Evolutionary conservation across 257 asterid genomes (phyloP).

Genomic region (Forsythia viridissima): DNA sequence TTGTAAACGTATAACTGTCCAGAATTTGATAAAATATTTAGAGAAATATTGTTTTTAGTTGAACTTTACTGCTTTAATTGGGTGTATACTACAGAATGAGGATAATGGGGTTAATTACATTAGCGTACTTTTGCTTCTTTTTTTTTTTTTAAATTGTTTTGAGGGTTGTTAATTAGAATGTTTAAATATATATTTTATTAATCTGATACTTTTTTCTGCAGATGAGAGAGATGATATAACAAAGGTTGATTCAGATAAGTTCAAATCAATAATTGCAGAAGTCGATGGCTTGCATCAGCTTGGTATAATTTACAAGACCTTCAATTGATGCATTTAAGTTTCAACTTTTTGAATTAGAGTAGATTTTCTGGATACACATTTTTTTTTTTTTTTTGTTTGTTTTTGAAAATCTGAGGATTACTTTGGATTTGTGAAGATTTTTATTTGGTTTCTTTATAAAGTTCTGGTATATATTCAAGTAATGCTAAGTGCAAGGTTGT

Average conservation of each 20-base stretch:
- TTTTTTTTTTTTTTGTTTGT: no score
- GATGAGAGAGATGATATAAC: slow-evolving; percentile 84
- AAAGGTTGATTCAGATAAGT: slow-evolving; percentile 60
- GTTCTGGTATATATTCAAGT: neutral
- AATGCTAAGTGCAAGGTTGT: neutral
- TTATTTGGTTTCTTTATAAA: neutral
- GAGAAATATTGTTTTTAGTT: no score
- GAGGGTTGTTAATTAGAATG: neutral
- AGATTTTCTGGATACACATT: no score
- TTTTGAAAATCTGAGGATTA: neutral
- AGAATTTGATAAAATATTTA: no score
- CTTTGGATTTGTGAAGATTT: neutral
- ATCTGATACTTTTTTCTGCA: slow-evolving; percentile 31
- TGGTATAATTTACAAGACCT: slow-evolving; percentile 42
- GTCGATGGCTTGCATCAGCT: slow-evolving; percentile 75
- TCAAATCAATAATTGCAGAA: slow-evolving; percentile 70
- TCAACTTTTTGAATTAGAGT: neutral
- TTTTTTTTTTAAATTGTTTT: neutral
- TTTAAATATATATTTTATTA: neutral
- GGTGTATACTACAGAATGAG: no score
- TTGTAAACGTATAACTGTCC: no score
- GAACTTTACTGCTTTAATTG: no score
- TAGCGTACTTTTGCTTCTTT: neutral
- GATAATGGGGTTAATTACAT: no score
- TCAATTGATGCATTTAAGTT: neutral